Conservation (phyloP, 164 flowering plant genomes). For the Stephania cephalantha region DNA sequence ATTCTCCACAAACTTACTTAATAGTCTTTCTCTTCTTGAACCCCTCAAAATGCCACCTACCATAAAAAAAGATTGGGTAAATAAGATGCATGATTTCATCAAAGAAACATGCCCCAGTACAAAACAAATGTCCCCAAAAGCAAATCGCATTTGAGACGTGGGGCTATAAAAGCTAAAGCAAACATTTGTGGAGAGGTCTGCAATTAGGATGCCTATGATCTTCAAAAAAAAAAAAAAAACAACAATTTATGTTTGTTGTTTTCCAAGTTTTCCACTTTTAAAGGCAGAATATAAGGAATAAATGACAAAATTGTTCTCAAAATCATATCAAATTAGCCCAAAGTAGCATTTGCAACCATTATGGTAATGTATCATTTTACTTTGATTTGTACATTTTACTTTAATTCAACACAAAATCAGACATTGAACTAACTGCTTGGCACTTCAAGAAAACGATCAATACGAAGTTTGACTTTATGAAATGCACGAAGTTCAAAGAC, state of each 20-base stretch:
- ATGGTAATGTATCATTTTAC: no score
- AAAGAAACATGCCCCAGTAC: background rate
- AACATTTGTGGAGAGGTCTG: background rate
- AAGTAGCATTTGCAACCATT: no score
- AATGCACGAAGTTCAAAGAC: no score
- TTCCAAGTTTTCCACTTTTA: no score
- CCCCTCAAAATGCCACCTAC: slow-evolving; percentile 87
- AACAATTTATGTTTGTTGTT: no score
- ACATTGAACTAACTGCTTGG: background rate
- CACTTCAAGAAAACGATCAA: no score
- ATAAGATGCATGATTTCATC: background rate
- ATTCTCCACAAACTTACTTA: slow-evolving; percentile 89
- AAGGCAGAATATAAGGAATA: no score
- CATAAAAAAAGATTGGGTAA: background rate
- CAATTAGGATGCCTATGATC: background rate
- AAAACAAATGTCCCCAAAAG: background rate
- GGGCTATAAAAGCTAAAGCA: background rate
- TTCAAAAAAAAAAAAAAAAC: no score
- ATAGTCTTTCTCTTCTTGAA: slow-evolving; percentile 84
- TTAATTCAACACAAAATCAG: background rate
- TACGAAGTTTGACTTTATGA: no score
- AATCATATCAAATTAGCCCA: no score
- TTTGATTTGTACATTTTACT: background rate
- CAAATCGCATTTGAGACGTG: background rate
- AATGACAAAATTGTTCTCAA: no score